Percentiles rank a stretch among this genome's conserved stretches.
phyloP scores from a whole-genome alignment of 2,329 filamentous ascomycete species.

The Xylaria digitata region DNA sequence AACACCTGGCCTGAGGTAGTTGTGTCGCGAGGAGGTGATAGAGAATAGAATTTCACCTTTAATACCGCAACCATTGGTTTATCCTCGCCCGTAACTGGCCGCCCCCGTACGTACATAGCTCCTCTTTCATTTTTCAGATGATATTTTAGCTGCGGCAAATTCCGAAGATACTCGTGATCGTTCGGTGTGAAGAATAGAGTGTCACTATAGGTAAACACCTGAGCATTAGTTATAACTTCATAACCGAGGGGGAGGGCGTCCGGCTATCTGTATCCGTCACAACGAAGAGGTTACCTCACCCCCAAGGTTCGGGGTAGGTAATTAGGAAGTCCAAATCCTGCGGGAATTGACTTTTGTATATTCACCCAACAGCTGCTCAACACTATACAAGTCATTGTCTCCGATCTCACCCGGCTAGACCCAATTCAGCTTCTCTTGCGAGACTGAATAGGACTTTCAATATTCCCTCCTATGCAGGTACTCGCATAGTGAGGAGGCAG shows the following conservation, averaged over 20 bases:
- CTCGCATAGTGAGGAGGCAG: neutral
- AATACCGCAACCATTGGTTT: neutral
- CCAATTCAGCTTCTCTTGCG: neutral
- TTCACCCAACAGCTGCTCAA: neutral
- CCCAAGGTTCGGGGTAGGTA: too few relatives aligned
- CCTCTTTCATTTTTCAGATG: neutral
- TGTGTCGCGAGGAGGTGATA: too few relatives aligned
- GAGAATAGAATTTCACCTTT: neutral
- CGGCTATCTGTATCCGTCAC: neutral
- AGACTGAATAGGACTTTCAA: slow-evolving; percentile 3
- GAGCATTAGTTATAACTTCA: neutral
- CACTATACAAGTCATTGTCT: neutral
- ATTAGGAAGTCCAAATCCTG: too few relatives aligned
- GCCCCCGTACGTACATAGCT: neutral
- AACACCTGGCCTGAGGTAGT: neutral
- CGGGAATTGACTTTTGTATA: too few relatives aligned
- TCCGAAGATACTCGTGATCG: too few relatives aligned
- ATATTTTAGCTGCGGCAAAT: neutral
- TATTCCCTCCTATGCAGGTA: neutral
- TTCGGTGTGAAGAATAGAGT: neutral
- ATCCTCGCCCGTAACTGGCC: neutral
- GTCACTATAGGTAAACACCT: neutral
- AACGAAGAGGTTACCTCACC: neutral
- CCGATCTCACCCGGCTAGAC: neutral
- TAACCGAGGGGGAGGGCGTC: neutral